Evolutionary conservation across 768 basidiomycete species (phyloP).

Genomic region (Boletus vermiculosoides): DNA sequence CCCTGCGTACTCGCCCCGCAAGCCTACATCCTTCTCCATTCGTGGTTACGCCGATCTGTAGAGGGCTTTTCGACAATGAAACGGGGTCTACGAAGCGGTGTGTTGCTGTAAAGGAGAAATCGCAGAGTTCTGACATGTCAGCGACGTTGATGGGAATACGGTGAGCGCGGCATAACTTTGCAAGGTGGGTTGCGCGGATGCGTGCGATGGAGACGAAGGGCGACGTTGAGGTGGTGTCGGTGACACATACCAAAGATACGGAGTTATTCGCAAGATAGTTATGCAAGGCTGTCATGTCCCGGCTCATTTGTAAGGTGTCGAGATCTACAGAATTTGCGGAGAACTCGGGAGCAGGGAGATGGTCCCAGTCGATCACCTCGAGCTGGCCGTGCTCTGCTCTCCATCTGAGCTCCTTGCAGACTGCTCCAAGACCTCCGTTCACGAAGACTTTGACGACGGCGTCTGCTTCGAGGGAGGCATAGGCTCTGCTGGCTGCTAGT

Average conservation of each 20-base stretch:
- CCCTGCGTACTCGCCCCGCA: conserved; percentile 73
- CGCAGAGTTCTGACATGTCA: conserved; percentile 82
- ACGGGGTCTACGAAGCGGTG: conserved; percentile 70
- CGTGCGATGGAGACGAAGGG: conserved; percentile 34
- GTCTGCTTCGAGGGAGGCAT: conserved; percentile 78
- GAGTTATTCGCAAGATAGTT: conserved; percentile 39
- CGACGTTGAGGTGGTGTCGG: conserved; percentile 64
- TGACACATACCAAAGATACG: conserved; percentile 68
- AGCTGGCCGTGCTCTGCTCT: conserved; percentile 57
- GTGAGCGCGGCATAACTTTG: conserved; percentile 49
- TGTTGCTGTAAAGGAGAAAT: conserved; percentile 83
- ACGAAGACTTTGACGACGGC: conserved; percentile 66
- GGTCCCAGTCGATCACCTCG: conserved; percentile 53
- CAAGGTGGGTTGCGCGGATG: conserved; percentile 58
- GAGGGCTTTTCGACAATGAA: conserved; percentile 44
- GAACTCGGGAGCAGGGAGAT: conserved; percentile 37
- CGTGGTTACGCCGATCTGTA: conserved; percentile 84
- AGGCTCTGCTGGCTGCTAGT: conserved; percentile 83
- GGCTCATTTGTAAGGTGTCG: conserved; percentile 15
- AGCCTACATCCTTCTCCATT: conserved; percentile 91
- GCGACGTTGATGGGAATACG: conserved; percentile 83
- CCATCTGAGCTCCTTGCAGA: conserved; percentile 75
- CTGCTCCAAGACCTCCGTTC: conserved; percentile 43
- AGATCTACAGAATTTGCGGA: conserved; percentile 1
- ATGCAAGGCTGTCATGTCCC: conserved; percentile 48